Evolutionary conservation across 163 green algal species (phyloP), one percentile per base, ranked within the genome.

Genomic region (Prototheca cutis): DNA sequence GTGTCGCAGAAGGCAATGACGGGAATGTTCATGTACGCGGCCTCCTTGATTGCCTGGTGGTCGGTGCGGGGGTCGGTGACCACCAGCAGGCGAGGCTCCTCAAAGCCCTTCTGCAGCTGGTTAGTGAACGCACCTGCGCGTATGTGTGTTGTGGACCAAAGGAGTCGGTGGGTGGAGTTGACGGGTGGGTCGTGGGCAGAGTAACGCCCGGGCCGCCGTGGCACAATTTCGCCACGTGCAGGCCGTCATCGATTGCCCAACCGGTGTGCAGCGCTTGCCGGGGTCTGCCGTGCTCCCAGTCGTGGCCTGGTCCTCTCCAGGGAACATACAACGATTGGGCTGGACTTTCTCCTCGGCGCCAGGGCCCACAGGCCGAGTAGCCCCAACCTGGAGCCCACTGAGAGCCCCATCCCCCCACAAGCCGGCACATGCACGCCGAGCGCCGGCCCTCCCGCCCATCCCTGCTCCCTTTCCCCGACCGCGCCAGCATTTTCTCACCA

Each of bases 1-100:
- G 93, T 98, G 85, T 99, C 93, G 82, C 87, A 96, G 83, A 99
- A 99, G 7, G 93, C 91, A 65, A 99, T 98, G 58, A 87, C 94
- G 55, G 93, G 93, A 72, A 99, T 95, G 90, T 98, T 98, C 77
- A 95, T 87, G 75, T 98, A 97, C 32, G 86, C 78, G 5, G 91
- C 86, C 86, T 99, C 93, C 62, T 86, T 90, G 69, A 97, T 93
- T 32, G 93, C 90, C 90, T 99, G 93, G 78, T 95, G 87, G 79
- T 96, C 88, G 27, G 77, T 84, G 57, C 84, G 76, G 17, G 86
- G 84, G 72, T 95, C 87, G 25, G 91, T 97, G 53, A 98, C 68
- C 32, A 99, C 79, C 25, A 99, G 77, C 74, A 99, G 82, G 53
- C 93, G 80, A 3, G 93, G 93, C 89, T 99, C 93, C 79, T 92